A percentile compares a stretch with the other conserved stretches of the same genome.
phyloP scores from a whole-genome alignment of 371 early-diverging fungal genomes.

The Mucor racemosus region DNA sequence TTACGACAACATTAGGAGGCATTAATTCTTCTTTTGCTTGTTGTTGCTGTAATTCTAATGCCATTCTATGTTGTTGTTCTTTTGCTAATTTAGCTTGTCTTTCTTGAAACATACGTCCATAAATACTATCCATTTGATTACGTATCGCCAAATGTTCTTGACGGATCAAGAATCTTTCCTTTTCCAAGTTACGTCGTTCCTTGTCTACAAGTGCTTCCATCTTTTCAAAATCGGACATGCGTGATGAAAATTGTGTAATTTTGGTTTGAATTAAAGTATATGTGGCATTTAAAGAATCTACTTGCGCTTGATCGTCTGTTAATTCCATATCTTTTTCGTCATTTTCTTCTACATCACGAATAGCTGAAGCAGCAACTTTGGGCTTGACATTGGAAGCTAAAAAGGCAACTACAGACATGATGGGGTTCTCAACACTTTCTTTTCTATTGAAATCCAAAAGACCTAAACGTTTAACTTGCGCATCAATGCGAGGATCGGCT shows the following conservation, averaged over 20 bases:
- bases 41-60: conserved; percentile 28
- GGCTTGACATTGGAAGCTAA: conserved; percentile 96
- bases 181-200: conserved; percentile 83
- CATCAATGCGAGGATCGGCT: conserved; percentile 73
- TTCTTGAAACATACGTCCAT: conserved; percentile 29
- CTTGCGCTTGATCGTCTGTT: conserved; percentile 7
- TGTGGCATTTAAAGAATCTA: conserved; percentile 1
- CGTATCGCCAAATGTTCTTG: conserved; percentile 20
- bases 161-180: conserved; percentile 60
- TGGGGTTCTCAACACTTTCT: conserved; percentile 89
- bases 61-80: conserved; percentile 21
- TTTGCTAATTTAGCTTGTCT: conserved; percentile 14
- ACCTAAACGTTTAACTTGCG: conserved; percentile 42
- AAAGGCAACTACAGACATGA: conserved; percentile 95
- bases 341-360: background rate
- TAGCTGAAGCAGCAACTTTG: conserved; percentile 85
- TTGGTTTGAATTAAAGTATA: conserved; percentile 76
- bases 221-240: conserved; percentile 79
- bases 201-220: conserved; percentile 61
- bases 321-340: conserved; percentile 56
- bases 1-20: conserved; percentile 15
- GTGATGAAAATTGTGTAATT: conserved; percentile 72
- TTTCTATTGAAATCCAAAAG: conserved; percentile 57
- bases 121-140: conserved; percentile 24
- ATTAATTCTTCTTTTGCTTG: conserved; percentile 28